phyloP scores from a whole-genome alignment of 768 basidiomycete species.

The Hortiboletus campestris region DNA sequence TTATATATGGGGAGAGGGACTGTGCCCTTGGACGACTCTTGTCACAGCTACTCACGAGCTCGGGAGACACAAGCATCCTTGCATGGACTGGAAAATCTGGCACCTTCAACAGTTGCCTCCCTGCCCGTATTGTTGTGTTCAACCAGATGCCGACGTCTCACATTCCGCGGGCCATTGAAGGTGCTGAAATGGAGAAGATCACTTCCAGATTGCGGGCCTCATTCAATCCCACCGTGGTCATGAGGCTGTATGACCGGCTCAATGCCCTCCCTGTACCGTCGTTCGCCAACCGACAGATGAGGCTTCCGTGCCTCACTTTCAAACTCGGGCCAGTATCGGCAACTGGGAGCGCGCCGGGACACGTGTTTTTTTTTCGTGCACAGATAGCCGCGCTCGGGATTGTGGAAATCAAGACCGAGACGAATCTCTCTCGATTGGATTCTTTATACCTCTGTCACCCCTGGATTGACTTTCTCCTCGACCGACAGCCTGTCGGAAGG shows the following conservation, averaged over 20 bases:
- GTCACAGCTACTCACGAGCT: constrained; percentile 4
- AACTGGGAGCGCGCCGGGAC: not conserved
- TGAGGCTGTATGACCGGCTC: not conserved
- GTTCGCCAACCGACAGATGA: not conserved
- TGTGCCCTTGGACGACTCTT: constrained; percentile 8
- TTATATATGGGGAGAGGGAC: constrained; percentile 13
- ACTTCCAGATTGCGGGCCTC: not conserved
- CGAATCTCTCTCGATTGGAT: not conserved
- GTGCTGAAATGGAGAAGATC: not conserved
- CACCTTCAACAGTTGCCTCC: constrained; percentile 3
- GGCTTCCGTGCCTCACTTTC: constrained; percentile 10
- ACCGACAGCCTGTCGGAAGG: not conserved
- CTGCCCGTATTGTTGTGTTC: not conserved
- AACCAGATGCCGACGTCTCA: not conserved
- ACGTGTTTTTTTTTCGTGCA: not conserved
- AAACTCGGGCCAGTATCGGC: not conserved
- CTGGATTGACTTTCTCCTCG: not conserved
- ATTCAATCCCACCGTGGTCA: not conserved
- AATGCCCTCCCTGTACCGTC: not conserved
- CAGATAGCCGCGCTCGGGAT: not conserved
- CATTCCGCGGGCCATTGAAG: not conserved
- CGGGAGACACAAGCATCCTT: constrained; percentile 4
- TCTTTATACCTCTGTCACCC: not conserved
- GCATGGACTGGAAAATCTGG: constrained; percentile 7
- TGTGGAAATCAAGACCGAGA: not conserved